Conservation (phyloP, 2,329 filamentous ascomycete species). For the Colletotrichum sp. region DNA sequence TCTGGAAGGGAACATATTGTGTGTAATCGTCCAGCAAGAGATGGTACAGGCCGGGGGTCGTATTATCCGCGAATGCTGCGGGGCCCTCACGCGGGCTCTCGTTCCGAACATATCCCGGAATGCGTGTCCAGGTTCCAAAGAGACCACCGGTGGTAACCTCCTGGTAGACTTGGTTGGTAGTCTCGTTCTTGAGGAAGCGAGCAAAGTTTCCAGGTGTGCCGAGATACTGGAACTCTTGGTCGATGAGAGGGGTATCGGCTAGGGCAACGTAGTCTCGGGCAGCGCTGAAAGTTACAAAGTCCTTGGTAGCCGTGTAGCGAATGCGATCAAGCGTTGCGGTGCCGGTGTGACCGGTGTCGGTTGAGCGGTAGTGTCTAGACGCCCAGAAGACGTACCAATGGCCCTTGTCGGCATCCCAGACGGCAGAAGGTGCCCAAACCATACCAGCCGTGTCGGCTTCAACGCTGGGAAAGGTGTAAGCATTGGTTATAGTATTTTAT, state of each 20-base stretch:
- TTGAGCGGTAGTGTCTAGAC: constrained; percentile 44
- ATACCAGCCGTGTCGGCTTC: constrained; percentile 39
- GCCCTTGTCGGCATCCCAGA: constrained; percentile 36
- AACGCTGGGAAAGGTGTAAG: constrained; percentile 25
- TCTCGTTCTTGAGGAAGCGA: constrained; percentile 58
- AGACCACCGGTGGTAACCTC: constrained; percentile 49
- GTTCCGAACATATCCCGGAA: constrained; percentile 37
- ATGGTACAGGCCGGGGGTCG: constrained; percentile 38
- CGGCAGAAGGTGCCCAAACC: constrained; percentile 41
- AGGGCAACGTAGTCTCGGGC: constrained; percentile 49
- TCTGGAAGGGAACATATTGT: constrained; percentile 50
- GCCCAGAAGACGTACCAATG: constrained; percentile 57
- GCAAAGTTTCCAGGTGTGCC: constrained; percentile 43
- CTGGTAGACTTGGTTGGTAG: constrained; percentile 51
- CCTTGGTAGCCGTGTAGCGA: constrained; percentile 54
- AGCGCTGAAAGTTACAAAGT: constrained; percentile 53
- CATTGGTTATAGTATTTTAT: neutral
- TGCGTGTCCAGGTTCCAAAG: constrained; percentile 52
- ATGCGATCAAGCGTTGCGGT: constrained; percentile 44
- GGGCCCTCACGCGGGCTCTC: constrained; percentile 40
- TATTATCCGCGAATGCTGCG: constrained; percentile 41
- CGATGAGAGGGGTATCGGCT: constrained; percentile 49
- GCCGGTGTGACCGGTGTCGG: constrained; percentile 51
- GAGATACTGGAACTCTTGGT: constrained; percentile 52
- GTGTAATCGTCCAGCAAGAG: constrained; percentile 50